These are phyloP conservation scores for Neonectria faginata DNA, from an alignment of 2,329 filamentous ascomycete species.

Conservation along the genomic window DNA sequence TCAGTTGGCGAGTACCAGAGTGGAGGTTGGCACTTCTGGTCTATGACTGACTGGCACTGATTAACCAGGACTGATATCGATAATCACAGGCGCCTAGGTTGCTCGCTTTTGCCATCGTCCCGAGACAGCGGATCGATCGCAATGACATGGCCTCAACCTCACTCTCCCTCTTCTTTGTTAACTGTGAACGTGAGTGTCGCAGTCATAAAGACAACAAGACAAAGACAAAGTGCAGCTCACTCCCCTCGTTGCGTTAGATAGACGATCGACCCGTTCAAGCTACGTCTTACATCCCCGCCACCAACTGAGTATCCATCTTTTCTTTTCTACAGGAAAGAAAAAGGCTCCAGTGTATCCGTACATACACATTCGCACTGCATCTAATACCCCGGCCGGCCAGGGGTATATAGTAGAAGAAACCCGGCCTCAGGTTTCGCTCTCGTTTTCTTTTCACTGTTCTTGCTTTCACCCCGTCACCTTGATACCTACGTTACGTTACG, in stretches of 20 bases:
- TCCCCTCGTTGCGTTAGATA: background rate
- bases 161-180: background rate
- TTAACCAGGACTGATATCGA: background rate
- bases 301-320: slow-evolving; percentile 15
- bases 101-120: background rate
- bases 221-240: background rate
- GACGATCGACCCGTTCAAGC: background rate
- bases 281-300: slow-evolving; percentile 5
- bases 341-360: background rate
- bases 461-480: background rate
- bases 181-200: background rate
- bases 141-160: slow-evolving; percentile 8
- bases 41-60: background rate
- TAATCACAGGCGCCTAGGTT: background rate
- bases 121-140: slow-evolving; percentile 1
- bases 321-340: background rate
- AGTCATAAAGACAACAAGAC: background rate
- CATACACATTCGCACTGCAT: slow-evolving; percentile 1
- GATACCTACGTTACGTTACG: slow-evolving; percentile 3
- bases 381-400: background rate
- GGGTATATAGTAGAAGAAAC: slow-evolving; percentile 8
- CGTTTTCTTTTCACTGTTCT: background rate
- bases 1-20: slow-evolving; percentile 2
- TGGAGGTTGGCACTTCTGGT: background rate
- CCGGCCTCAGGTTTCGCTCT: background rate